A percentile compares a stretch with the other conserved stretches of the same genome.
Evolutionary conservation across 768 basidiomycete species (phyloP).

Genomic region (Tricholoma flavovirens): DNA sequence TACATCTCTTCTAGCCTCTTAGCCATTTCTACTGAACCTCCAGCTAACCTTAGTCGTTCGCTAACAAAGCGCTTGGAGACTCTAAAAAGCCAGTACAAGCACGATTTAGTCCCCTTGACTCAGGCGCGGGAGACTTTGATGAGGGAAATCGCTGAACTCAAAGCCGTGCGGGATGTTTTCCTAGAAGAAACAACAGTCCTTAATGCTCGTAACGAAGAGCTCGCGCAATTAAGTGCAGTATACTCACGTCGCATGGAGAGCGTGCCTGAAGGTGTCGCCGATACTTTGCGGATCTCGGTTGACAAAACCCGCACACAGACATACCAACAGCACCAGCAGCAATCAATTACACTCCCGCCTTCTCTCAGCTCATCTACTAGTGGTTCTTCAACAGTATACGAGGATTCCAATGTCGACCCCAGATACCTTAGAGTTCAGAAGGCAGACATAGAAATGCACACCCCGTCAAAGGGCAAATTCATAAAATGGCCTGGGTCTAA

Average conservation of each 20-base stretch:
- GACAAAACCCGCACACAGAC: slow-evolving; percentile 24
- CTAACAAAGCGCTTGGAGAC: slow-evolving; percentile 81
- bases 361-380: slow-evolving; percentile 39
- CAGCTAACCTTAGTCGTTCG: slow-evolving; percentile 54
- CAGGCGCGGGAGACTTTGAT: slow-evolving; percentile 73
- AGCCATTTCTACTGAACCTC: slow-evolving; percentile 30
- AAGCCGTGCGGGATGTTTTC: slow-evolving; percentile 78
- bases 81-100: slow-evolving; percentile 82
- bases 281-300: slow-evolving; percentile 18
- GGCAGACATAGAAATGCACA: slow-evolving; percentile 41
- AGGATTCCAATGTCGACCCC: slow-evolving; percentile 38
- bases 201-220: slow-evolving; percentile 87
- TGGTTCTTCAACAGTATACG: slow-evolving; percentile 41
- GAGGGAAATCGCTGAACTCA: slow-evolving; percentile 83
- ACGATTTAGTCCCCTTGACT: slow-evolving; percentile 79
- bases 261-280: slow-evolving; percentile 30
- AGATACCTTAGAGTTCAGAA: slow-evolving; percentile 34
- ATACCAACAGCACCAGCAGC: slow-evolving; percentile 28
- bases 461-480: slow-evolving; percentile 53
- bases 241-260: slow-evolving; percentile 75
- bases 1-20: slow-evolving; percentile 18
- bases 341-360: slow-evolving; percentile 25
- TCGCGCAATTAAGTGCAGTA: slow-evolving; percentile 81
- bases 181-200: slow-evolving; percentile 89
- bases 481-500: slow-evolving; percentile 66